Conservation (phyloP, 2,329 filamentous ascomycete genomes). For the Diaporthe sp. region DNA sequence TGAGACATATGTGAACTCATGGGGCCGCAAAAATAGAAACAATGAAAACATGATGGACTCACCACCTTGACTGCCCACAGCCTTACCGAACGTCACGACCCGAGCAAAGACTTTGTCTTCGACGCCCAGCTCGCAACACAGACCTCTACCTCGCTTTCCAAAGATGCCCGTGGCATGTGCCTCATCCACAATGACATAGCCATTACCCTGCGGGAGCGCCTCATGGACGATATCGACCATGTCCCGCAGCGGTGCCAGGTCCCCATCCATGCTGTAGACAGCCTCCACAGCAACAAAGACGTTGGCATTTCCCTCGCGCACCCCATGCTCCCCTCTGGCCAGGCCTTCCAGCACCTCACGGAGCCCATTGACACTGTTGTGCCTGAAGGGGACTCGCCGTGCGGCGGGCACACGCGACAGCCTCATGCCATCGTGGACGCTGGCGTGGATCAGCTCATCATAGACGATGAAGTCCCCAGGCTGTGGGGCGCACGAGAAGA, state of each 20-base stretch:
- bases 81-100: slow-evolving; percentile 15
- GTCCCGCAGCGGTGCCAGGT: slow-evolving; percentile 71
- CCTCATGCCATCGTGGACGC: slow-evolving; percentile 81
- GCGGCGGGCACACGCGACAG: slow-evolving; percentile 56
- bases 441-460: slow-evolving; percentile 82
- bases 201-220: slow-evolving; percentile 66
- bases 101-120: slow-evolving; percentile 1
- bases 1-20: not conserved
- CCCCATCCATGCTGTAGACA: slow-evolving; percentile 87
- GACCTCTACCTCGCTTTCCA: slow-evolving; percentile 67
- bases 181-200: slow-evolving; percentile 74
- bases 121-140: slow-evolving; percentile 46
- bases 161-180: slow-evolving; percentile 74
- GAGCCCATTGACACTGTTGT: slow-evolving; percentile 58
- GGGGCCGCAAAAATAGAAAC: not conserved
- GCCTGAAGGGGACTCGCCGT: slow-evolving; percentile 64
- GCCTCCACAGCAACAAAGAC: slow-evolving; percentile 78
- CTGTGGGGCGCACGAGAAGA: slow-evolving; percentile 70
- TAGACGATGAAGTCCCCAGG: slow-evolving; percentile 73
- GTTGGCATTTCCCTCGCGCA: slow-evolving; percentile 54
- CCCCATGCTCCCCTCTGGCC: slow-evolving; percentile 46
- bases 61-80: slow-evolving; percentile 19
- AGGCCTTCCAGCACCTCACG: slow-evolving; percentile 43
- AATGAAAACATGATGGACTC: not conserved
- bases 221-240: slow-evolving; percentile 68